A percentile compares a stretch with the other conserved stretches of the same genome.
Conservation (phyloP, 495 filamentous ascomycete genomes). For the Aspergillus affinis region DNA sequence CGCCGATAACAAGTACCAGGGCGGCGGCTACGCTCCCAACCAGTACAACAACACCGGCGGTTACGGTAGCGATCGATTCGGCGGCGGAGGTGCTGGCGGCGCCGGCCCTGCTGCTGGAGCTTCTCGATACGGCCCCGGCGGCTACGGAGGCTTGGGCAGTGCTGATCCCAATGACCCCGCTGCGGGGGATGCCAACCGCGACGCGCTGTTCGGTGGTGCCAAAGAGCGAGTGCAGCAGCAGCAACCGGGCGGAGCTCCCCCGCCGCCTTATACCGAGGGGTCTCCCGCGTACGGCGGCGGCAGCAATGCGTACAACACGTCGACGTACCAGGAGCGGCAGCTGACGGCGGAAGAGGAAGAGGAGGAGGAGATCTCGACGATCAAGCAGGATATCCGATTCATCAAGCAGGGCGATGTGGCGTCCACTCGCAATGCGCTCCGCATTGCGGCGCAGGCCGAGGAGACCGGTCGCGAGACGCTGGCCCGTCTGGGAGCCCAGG, state of each 20-base stretch:
- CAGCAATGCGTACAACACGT: slow-evolving; percentile 56
- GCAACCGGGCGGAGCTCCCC: slow-evolving; percentile 30
- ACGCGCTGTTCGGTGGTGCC: slow-evolving; percentile 66
- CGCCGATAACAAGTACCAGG: slow-evolving; percentile 49
- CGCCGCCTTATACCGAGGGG: slow-evolving; percentile 45
- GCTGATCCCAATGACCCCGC: slow-evolving; percentile 53
- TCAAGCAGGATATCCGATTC: slow-evolving; percentile 72
- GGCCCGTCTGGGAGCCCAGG: slow-evolving; percentile 68
- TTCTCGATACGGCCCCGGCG: slow-evolving; percentile 58
- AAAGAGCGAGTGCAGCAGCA: slow-evolving; percentile 52
- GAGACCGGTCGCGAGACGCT: slow-evolving; percentile 70
- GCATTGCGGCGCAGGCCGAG: slow-evolving; percentile 65
- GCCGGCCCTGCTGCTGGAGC: slow-evolving; percentile 31
- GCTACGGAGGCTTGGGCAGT: slow-evolving; percentile 70
- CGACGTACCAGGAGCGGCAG: slow-evolving; percentile 61
- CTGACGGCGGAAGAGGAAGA: slow-evolving; percentile 75
- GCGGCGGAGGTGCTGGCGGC: slow-evolving; percentile 29
- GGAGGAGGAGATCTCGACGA: slow-evolving; percentile 64
- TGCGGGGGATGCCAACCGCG: slow-evolving; percentile 51
- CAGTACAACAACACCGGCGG: slow-evolving; percentile 62
- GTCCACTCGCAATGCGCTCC: slow-evolving; percentile 67
- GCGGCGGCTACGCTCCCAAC: slow-evolving; percentile 59
- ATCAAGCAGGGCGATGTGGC: slow-evolving; percentile 74
- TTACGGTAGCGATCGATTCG: slow-evolving; percentile 66
- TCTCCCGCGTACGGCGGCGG: slow-evolving; percentile 43